Evolutionary conservation across 352 stramenopile species (phyloP).

Genomic region (Phytophthora sp.): DNA sequence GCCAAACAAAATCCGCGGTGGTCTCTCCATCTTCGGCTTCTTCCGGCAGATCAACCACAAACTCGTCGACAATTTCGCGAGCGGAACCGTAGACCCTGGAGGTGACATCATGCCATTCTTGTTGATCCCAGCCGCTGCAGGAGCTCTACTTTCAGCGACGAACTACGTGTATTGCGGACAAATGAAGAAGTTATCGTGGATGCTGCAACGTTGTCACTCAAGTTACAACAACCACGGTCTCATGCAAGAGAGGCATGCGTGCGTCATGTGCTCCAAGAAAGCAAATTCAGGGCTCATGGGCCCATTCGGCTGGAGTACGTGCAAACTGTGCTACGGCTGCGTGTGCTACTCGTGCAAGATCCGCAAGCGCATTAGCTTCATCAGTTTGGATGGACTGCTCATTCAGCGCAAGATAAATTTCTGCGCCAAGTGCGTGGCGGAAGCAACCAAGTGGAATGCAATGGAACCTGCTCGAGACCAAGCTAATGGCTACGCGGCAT

Average conservation of each 20-base stretch:
- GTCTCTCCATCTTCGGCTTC: slow-evolving; percentile 31
- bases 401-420: neutral
- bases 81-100: slow-evolving; percentile 17
- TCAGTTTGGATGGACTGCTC: neutral
- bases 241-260: neutral
- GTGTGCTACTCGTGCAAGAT: slow-evolving; percentile 29
- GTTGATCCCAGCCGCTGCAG: slow-evolving; percentile 17
- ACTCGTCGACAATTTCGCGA: slow-evolving; percentile 36
- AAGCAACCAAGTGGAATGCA: slow-evolving; percentile 7
- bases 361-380: slow-evolving; percentile 32
- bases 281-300: neutral
- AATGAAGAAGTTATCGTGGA: slow-evolving; percentile 56
- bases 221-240: neutral
- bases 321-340: slow-evolving; percentile 19
- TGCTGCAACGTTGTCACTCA: slow-evolving; percentile 8
- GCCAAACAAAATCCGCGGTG: slow-evolving; percentile 20
- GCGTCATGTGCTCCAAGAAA: slow-evolving; percentile 27
- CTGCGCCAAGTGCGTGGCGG: neutral
- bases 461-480: slow-evolving; percentile 3
- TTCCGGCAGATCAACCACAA: slow-evolving; percentile 40
- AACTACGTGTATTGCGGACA: slow-evolving; percentile 44
- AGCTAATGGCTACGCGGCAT: slow-evolving; percentile 3
- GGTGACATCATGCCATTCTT: slow-evolving; percentile 33
- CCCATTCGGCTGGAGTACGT: slow-evolving; percentile 1
- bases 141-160: neutral